phyloP scores from a whole-genome alignment of 1,284 basidiomycete genomes.

The Peniophora sp. region DNA sequence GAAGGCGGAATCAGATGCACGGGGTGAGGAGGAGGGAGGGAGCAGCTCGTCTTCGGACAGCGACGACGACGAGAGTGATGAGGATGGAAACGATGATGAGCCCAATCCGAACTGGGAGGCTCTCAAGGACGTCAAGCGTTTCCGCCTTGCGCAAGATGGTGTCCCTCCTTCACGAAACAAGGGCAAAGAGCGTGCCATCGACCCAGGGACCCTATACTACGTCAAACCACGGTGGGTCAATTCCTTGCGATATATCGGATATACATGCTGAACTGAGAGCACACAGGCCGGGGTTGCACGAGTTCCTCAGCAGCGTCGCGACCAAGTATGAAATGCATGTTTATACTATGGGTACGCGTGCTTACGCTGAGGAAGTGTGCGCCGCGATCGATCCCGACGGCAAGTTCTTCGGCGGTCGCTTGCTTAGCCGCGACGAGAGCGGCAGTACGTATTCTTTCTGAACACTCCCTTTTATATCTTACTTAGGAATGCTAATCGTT shows the following conservation, averaged over 20 bases:
- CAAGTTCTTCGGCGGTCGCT: conserved; percentile 79
- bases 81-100: conserved; percentile 39
- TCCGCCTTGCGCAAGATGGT: conserved; percentile 76
- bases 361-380: conserved; percentile 95
- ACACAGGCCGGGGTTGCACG: conserved; percentile 75
- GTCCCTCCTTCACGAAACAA: conserved; percentile 41
- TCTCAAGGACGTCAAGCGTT: conserved; percentile 82
- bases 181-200: conserved; percentile 53
- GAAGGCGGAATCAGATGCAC: conserved; percentile 14
- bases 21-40: conserved; percentile 11
- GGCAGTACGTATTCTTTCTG: conserved; percentile 59
- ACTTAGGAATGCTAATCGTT: background rate
- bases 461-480: background rate
- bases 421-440: conserved; percentile 92
- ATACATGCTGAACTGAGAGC: conserved; percentile 7
- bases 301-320: conserved; percentile 70
- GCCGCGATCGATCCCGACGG: conserved; percentile 87
- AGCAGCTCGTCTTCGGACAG: conserved; percentile 13
- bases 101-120: conserved; percentile 88
- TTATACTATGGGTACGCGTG: conserved; percentile 98
- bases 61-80: conserved; percentile 32
- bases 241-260: conserved; percentile 2
- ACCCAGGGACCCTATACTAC: conserved; percentile 90
- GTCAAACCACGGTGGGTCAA: conserved; percentile 83
- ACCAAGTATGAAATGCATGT: conserved; percentile 96